Evolutionary conservation across 2,329 filamentous ascomycete genomes (phyloP).

Genomic region (Colletotrichum costaricense): DNA sequence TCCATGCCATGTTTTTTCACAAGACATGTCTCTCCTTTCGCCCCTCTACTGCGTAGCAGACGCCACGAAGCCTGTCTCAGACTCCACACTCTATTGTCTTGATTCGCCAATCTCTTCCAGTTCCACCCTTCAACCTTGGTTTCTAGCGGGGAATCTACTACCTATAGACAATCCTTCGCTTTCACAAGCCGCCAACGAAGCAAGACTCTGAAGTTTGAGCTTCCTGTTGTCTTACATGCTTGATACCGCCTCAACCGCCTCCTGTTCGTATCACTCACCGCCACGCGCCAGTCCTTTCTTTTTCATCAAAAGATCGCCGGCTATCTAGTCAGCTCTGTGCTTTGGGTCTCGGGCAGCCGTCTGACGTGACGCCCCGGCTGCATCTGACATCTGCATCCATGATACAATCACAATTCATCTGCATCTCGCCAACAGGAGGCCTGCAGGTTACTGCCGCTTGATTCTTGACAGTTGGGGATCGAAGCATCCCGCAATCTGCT

Average conservation of each 20-base stretch:
- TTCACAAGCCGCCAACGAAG: neutral
- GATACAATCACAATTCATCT: slow-evolving; percentile 22
- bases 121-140: neutral
- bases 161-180: neutral
- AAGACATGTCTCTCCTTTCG: slow-evolving; percentile 13
- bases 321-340: slow-evolving; percentile 1
- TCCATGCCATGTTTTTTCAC: neutral
- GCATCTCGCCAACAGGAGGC: slow-evolving; percentile 20
- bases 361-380: slow-evolving; percentile 12
- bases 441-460: neutral
- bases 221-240: neutral
- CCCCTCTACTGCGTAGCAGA: neutral
- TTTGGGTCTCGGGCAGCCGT: slow-evolving; percentile 6
- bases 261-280: neutral
- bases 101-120: neutral
- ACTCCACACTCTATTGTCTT: neutral
- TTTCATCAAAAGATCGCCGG: neutral
- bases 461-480: neutral
- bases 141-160: neutral
- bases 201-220: neutral
- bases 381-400: neutral
- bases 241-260: neutral
- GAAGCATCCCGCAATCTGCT: neutral
- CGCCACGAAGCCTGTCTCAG: slow-evolving; percentile 3
- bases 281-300: neutral